Conservation (phyloP, 2,329 filamentous ascomycete species). For the Myriangium duriaei region DNA sequence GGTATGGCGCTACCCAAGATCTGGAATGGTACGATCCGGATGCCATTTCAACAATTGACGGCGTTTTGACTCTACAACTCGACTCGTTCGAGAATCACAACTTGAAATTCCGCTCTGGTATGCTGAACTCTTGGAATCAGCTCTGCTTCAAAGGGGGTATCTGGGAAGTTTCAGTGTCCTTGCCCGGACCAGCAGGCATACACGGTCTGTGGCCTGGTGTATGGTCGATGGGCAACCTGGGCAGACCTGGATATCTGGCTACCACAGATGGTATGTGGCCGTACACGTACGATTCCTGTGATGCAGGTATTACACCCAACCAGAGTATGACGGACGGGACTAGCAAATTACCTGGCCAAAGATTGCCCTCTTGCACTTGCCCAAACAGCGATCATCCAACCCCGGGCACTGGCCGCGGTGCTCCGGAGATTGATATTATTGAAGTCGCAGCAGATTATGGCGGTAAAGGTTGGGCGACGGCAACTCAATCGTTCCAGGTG, state of each 20-base stretch:
- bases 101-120: constrained; percentile 57
- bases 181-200: constrained; percentile 54
- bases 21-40: constrained; percentile 63
- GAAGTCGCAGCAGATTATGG: constrained; percentile 34
- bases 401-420: constrained; percentile 51
- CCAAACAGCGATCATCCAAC: constrained; percentile 51
- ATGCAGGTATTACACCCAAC: constrained; percentile 58
- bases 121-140: constrained; percentile 64
- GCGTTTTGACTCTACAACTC: constrained; percentile 51
- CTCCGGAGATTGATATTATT: constrained; percentile 60
- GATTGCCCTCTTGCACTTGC: constrained; percentile 56
- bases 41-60: constrained; percentile 49
- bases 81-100: constrained; percentile 53
- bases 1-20: constrained; percentile 61
- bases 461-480: constrained; percentile 21
- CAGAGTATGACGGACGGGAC: constrained; percentile 56
- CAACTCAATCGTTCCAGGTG: constrained; percentile 54
- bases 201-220: constrained; percentile 65
- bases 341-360: constrained; percentile 57
- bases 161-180: constrained; percentile 56
- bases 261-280: constrained; percentile 65
- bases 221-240: constrained; percentile 65
- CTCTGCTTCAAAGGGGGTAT: constrained; percentile 60
- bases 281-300: constrained; percentile 60
- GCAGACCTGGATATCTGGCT: constrained; percentile 53